These are phyloP conservation scores for Cordyceps farinosa DNA, from an alignment of 2,329 filamentous ascomycete species.

Conservation along the genomic window DNA sequence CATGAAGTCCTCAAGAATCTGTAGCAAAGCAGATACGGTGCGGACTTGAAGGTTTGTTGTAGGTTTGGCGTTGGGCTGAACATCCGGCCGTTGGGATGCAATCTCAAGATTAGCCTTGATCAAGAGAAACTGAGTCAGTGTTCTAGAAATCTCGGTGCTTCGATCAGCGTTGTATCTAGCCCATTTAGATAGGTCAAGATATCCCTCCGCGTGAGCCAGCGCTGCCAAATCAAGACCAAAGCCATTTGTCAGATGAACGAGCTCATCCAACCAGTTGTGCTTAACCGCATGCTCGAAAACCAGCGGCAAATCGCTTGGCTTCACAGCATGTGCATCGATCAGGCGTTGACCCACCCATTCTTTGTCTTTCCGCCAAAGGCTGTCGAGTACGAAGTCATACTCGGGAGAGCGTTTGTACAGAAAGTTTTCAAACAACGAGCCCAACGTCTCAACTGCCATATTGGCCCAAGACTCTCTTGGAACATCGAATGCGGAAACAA, in stretches of 20 bases:
- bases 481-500: slow-evolving; percentile 73
- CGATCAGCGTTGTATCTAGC: slow-evolving; percentile 66
- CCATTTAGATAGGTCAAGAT: slow-evolving; percentile 81
- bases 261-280: slow-evolving; percentile 78
- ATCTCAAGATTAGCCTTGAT: slow-evolving; percentile 83
- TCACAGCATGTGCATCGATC: slow-evolving; percentile 75
- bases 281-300: slow-evolving; percentile 65
- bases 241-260: slow-evolving; percentile 74
- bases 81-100: slow-evolving; percentile 65
- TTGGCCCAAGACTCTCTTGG: slow-evolving; percentile 69
- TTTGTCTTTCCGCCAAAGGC: slow-evolving; percentile 86
- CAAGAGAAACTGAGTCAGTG: slow-evolving; percentile 74
- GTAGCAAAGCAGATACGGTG: slow-evolving; percentile 76
- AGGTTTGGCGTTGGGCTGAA: slow-evolving; percentile 50
- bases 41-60: slow-evolving; percentile 78
- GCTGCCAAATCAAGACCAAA: slow-evolving; percentile 86
- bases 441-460: slow-evolving; percentile 71
- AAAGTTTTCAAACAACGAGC: slow-evolving; percentile 78
- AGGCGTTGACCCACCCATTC: slow-evolving; percentile 81
- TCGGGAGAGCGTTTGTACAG: slow-evolving; percentile 73
- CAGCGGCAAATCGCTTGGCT: slow-evolving; percentile 49
- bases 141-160: slow-evolving; percentile 63
- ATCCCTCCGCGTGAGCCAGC: slow-evolving; percentile 73
- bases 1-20: slow-evolving; percentile 70
- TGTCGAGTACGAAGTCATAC: slow-evolving; percentile 85